Evolutionary conservation across 1,284 basidiomycete species (phyloP).

Genomic region (Tilletia indica): DNA sequence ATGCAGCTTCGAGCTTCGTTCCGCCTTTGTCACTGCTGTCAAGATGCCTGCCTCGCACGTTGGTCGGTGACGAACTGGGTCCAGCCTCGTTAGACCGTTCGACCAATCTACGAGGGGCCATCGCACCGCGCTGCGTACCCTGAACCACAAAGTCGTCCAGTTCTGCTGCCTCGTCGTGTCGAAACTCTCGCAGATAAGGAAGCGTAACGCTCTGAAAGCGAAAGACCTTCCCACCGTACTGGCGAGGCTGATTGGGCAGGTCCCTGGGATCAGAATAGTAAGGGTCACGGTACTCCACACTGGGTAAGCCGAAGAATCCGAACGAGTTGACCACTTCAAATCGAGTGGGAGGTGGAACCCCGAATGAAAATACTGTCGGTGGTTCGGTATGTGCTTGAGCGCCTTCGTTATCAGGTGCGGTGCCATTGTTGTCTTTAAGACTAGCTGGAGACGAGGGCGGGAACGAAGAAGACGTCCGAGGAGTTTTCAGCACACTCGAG

Average conservation of each 20-base stretch:
- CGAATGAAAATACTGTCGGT: conserved; percentile 10
- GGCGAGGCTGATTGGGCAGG: conserved; percentile 68
- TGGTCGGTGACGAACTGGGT: too few relatives aligned
- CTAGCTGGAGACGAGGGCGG: neutral
- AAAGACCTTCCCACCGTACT: conserved; percentile 78
- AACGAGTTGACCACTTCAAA: conserved; percentile 64
- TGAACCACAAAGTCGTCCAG: conserved; percentile 22
- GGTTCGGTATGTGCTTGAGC: neutral
- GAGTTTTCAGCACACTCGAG: neutral
- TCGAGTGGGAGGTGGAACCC: conserved; percentile 63
- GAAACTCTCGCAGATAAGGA: conserved; percentile 53
- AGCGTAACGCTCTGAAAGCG: conserved; percentile 62
- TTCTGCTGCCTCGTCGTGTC: conserved; percentile 58
- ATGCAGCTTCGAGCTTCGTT: too few relatives aligned
- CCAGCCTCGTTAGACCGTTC: too few relatives aligned
- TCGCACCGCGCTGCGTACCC: conserved; percentile 54
- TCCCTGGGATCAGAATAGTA: conserved; percentile 76
- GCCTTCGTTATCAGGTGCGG: conserved; percentile 61
- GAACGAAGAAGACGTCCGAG: conserved; percentile 1
- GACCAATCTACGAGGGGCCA: conserved; percentile 25
- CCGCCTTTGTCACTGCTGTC: too few relatives aligned
- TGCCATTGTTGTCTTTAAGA: neutral
- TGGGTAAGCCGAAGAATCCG: conserved; percentile 63
- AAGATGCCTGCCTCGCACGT: too few relatives aligned
- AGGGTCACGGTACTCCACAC: conserved; percentile 71